Percentiles rank a stretch among this genome's conserved stretches.
Evolutionary conservation across 2,329 filamentous ascomycete species (phyloP).

Genomic region (Epichloe uncinata): DNA sequence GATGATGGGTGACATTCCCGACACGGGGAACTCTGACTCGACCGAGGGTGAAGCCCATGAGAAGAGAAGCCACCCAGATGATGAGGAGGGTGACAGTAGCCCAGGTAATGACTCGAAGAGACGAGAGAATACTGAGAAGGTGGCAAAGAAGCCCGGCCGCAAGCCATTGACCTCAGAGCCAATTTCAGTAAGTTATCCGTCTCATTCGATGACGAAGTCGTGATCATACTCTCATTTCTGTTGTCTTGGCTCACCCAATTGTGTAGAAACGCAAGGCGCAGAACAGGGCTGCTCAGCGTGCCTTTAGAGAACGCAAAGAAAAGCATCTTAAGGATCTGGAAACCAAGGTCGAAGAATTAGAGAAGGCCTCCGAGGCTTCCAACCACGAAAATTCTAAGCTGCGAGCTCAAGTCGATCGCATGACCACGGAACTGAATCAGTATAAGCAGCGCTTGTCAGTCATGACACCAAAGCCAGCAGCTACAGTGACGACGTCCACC

Average conservation of each 20-base stretch:
- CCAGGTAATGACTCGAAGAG: constrained; percentile 46
- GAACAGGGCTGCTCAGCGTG: constrained; percentile 82
- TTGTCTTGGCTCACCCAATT: constrained; percentile 6
- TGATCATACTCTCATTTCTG: neutral
- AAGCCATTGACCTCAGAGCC: constrained; percentile 94
- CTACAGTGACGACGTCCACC: constrained; percentile 28
- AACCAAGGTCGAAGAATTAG: constrained; percentile 59
- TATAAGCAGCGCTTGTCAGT: constrained; percentile 78
- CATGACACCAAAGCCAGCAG: constrained; percentile 25
- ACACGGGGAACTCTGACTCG: constrained; percentile 42
- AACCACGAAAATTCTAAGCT: constrained; percentile 78
- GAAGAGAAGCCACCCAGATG: constrained; percentile 61
- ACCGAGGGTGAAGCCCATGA: constrained; percentile 42
- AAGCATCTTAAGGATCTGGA: constrained; percentile 80
- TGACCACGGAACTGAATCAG: constrained; percentile 74
- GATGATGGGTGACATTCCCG: constrained; percentile 64
- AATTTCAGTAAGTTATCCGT: constrained; percentile 61
- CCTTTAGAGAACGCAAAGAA: constrained; percentile 90
- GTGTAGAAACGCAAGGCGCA: constrained; percentile 85
- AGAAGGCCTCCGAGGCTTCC: constrained; percentile 70
- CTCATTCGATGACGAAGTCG: neutral
- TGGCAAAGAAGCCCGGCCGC: constrained; percentile 87
- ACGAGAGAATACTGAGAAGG: constrained; percentile 71
- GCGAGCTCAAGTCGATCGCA: constrained; percentile 74
- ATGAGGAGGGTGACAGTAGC: constrained; percentile 49